phyloP scores from a whole-genome alignment of 2,329 filamentous ascomycete species.

The Blastomyces emzantsi region DNA sequence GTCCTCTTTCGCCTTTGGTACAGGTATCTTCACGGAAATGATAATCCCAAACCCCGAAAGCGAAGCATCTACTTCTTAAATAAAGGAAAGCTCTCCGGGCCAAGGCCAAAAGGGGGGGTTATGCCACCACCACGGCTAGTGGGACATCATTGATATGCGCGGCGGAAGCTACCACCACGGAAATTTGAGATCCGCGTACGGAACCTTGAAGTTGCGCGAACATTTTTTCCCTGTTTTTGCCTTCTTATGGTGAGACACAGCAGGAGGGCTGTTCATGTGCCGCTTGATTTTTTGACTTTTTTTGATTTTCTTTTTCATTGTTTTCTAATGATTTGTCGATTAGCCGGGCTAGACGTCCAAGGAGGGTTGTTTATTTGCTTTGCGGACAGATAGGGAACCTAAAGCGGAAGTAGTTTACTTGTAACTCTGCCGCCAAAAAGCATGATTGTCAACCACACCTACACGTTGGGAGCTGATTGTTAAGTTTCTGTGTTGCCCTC shows the following conservation, averaged over 20 bases:
- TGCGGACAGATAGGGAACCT: background rate
- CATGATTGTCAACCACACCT: background rate
- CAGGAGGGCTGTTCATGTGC: background rate
- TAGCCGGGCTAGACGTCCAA: background rate
- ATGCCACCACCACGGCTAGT: background rate
- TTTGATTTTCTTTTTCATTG: background rate
- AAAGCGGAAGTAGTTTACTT: background rate
- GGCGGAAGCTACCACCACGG: background rate
- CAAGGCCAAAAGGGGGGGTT: too few relatives aligned
- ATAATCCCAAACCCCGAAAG: conserved; percentile 2
- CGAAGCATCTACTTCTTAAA: background rate
- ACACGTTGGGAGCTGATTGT: background rate
- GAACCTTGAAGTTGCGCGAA: background rate
- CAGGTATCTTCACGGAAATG: background rate
- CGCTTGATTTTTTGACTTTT: background rate
- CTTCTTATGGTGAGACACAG: background rate
- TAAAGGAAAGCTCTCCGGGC: background rate
- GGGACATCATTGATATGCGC: background rate
- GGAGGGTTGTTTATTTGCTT: background rate
- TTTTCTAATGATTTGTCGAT: background rate
- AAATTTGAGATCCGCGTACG: background rate
- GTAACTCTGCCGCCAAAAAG: background rate
- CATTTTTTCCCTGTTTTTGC: background rate
- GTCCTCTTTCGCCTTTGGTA: background rate
- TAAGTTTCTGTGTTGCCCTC: background rate